Evolutionary conservation across 2,329 filamentous ascomycete genomes (phyloP), one percentile per base, ranked within the genome.

Genomic region (Apiospora sp.): DNA sequence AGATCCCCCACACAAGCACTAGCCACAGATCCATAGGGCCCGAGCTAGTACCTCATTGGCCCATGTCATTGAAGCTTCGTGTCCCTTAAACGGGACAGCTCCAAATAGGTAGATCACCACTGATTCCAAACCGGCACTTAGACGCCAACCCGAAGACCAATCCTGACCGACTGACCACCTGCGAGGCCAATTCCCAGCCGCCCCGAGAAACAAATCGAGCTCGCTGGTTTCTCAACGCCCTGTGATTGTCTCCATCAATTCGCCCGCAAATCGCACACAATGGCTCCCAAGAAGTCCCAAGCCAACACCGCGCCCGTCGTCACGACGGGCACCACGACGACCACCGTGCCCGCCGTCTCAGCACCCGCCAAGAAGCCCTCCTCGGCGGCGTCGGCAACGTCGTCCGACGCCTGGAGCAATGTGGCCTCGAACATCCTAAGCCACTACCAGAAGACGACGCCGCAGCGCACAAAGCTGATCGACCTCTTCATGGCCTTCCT

Each of bases 401-500:
- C 49, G 22, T 43, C 37, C 16, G 43, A 67, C 14, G 79, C 80
- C 75, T 86, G 86, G 84, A 81, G 86, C 79, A 86, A 92, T 78
- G 93, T 97, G 75, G 85, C 92, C 61, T 78, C 87, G 72, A 91
- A 91, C 80, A 87, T 98, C 77, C 93, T 92, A 89, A 86, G 91
- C 78, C 91, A 94, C 83, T 99, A 99, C 84, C 82, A 92, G 71
- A 86, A 92, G 77, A 88, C 91, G 77, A 99, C 96, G 64, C 92
- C 96, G 67, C 95, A 98, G 87, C 91, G 96, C 75, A 96, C 93
- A 68, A 96, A 97, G 89, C 89, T 99, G 74, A 89, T 98, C 75
- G 96, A 99, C 83, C 89, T 90, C 48, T 99, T 99, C 83, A 92
- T 99, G 90, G 90, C 84, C 4, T 99, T 98, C 82, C 86, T 99